Evolutionary conservation across 805 yeast species (phyloP).

Genomic region (Groenewaldozyma salmanticensis): DNA sequence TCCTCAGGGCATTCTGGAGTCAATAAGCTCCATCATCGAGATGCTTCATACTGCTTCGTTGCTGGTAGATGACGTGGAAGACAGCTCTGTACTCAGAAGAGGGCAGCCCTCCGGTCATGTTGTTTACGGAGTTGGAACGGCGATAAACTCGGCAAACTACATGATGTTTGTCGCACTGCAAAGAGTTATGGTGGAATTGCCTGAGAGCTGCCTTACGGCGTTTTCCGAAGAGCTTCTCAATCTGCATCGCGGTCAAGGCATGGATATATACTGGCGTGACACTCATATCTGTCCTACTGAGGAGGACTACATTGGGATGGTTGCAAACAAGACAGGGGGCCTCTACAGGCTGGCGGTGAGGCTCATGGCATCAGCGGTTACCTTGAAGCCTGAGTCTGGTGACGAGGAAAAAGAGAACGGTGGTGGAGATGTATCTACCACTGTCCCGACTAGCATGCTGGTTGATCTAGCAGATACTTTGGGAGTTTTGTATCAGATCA

Average conservation of each 20-base stretch:
- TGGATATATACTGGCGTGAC: slow-evolving; percentile 86
- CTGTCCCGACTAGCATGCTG: slow-evolving; percentile 25
- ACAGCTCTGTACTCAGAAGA: slow-evolving; percentile 56
- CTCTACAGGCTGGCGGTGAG: slow-evolving; percentile 65
- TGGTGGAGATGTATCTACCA: neutral
- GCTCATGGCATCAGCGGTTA: slow-evolving; percentile 38
- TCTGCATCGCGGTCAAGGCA: slow-evolving; percentile 82
- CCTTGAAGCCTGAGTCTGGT: neutral
- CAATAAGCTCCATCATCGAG: slow-evolving; percentile 42
- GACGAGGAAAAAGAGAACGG: slow-evolving; percentile 2
- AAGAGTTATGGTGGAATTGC: slow-evolving; percentile 29
- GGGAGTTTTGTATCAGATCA: slow-evolving; percentile 78
- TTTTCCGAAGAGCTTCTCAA: slow-evolving; percentile 58
- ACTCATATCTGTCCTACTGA: slow-evolving; percentile 47
- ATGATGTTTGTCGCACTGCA: slow-evolving; percentile 69
- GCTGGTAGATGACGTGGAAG: slow-evolving; percentile 82
- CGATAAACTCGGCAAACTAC: slow-evolving; percentile 75
- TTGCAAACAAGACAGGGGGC: slow-evolving; percentile 83
- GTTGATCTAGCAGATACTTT: slow-evolving; percentile 60
- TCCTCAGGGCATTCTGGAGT: slow-evolving; percentile 29
- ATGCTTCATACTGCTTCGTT: slow-evolving; percentile 58
- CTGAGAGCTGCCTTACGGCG: slow-evolving; percentile 13
- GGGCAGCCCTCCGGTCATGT: slow-evolving; percentile 75
- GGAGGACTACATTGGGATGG: slow-evolving; percentile 66
- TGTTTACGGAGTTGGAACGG: slow-evolving; percentile 66